Conservation (phyloP, 2,329 filamentous ascomycete species). For the Verticillium nubilum region DNA sequence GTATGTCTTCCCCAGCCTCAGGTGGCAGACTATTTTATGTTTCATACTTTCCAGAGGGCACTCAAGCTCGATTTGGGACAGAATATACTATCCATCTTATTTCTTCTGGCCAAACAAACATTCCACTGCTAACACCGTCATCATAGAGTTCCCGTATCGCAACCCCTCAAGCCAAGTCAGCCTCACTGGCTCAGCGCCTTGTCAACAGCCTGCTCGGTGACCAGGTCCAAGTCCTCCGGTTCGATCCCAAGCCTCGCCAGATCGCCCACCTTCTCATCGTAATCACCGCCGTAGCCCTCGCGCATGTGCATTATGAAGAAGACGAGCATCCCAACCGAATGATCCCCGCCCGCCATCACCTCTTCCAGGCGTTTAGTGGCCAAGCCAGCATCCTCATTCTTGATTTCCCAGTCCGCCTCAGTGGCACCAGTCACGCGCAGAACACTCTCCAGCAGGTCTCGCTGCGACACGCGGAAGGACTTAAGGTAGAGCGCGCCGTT, state of each 20-base stretch:
- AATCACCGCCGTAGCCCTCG: constrained; percentile 25
- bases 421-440: constrained; percentile 51
- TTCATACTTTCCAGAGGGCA: no score
- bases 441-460: constrained; percentile 59
- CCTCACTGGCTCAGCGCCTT: not conserved
- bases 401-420: constrained; percentile 51
- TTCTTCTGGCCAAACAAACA: constrained; percentile 22
- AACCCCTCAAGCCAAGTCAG: no score
- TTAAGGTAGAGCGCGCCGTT: constrained; percentile 22
- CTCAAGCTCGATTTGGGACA: no score
- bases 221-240: constrained; percentile 21
- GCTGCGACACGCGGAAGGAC: constrained; percentile 55
- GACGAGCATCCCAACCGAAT: not conserved
- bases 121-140: constrained; percentile 12
- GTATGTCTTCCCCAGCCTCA: no score
- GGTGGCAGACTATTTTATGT: no score
- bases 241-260: constrained; percentile 18
- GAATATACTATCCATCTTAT: no score
- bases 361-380: not conserved
- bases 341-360: not conserved
- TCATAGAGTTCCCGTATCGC: no score
- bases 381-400: not conserved
- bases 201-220: constrained; percentile 13
- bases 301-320: constrained; percentile 23
- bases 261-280: constrained; percentile 21